phyloP scores from a whole-genome alignment of 1,284 basidiomycete genomes.

The Cryptococcus depauperatus region DNA sequence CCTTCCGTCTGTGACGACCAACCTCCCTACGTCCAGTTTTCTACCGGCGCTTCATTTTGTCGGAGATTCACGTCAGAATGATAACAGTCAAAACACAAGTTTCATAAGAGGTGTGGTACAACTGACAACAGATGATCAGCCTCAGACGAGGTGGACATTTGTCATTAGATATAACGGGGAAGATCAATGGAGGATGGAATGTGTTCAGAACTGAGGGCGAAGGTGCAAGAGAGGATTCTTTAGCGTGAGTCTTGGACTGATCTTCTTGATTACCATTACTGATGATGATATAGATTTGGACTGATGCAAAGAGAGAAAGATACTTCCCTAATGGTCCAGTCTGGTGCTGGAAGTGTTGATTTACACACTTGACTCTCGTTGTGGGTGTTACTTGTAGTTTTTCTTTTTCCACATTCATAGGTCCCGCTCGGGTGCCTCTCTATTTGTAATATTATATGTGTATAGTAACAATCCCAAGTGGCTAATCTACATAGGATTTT shows the following conservation, averaged over 20 bases:
- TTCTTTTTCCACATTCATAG: too few relatives aligned
- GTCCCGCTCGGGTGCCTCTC: too few relatives aligned
- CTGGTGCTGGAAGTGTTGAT: constrained; percentile 30
- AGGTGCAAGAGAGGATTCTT: constrained; percentile 34
- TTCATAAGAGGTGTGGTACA: constrained; percentile 30
- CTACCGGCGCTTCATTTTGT: constrained; percentile 34
- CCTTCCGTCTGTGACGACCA: constrained; percentile 18
- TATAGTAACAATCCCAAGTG: too few relatives aligned
- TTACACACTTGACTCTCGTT: too few relatives aligned
- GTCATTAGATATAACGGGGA: constrained; percentile 33
- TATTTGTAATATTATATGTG: too few relatives aligned
- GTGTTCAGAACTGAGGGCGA: constrained; percentile 35
- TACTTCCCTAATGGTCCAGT: constrained; percentile 35
- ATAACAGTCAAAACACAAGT: constrained; percentile 8
- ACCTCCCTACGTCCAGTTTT: constrained; percentile 22
- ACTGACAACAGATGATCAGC: constrained; percentile 37
- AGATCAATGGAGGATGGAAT: constrained; percentile 35
- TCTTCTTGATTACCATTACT: not conserved
- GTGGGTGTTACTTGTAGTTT: too few relatives aligned
- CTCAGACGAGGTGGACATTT: constrained; percentile 38
- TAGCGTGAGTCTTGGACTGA: constrained; percentile 21
- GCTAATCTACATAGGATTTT: too few relatives aligned
- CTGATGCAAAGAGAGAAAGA: constrained; percentile 25
- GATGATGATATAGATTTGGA: constrained; percentile 25
- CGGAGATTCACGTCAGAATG: constrained; percentile 16